Evolutionary conservation across 2,329 filamentous ascomycete genomes (phyloP).

Genomic region (Colletotrichum navitas): DNA sequence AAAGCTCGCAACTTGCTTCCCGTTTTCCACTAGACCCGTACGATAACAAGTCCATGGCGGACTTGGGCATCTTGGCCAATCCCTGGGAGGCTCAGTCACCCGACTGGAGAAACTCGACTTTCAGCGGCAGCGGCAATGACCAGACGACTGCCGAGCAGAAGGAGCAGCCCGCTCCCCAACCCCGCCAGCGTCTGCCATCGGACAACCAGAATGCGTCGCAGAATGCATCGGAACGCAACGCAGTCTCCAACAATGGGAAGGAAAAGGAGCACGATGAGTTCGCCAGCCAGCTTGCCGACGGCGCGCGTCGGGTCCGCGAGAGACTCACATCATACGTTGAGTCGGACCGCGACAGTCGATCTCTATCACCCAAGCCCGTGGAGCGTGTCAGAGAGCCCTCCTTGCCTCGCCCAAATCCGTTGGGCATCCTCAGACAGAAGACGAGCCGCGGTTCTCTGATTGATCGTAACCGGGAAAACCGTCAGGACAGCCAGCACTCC

Average conservation of each 20-base stretch:
- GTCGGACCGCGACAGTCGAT: constrained; percentile 61
- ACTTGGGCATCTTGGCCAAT: constrained; percentile 54
- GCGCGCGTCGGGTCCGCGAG: constrained; percentile 79
- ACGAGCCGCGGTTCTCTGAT: constrained; percentile 76
- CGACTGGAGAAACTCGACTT: constrained; percentile 43
- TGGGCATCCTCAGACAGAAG: constrained; percentile 75
- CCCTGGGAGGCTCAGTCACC: constrained; percentile 57
- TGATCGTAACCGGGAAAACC: constrained; percentile 60
- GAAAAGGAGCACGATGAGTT: constrained; percentile 76
- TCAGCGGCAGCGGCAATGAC: constrained; percentile 24
- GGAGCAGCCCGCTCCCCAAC: background rate
- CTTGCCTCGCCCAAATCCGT: constrained; percentile 63
- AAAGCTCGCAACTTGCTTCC: constrained; percentile 54
- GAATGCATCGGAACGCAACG: constrained; percentile 17
- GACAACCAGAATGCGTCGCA: background rate
- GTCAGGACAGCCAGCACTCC: constrained; percentile 55
- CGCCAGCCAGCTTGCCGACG: constrained; percentile 77
- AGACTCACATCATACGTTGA: constrained; percentile 78
- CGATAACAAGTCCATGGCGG: constrained; percentile 48
- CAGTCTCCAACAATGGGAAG: constrained; percentile 49
- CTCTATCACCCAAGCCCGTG: constrained; percentile 55
- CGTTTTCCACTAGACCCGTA: constrained; percentile 53
- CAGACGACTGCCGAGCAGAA: background rate
- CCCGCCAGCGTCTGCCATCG: background rate
- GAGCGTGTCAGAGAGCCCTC: constrained; percentile 52